A percentile compares a stretch with the other conserved stretches of the same genome.
Conservation (phyloP, 768 basidiomycete genomes). For the Pleurotus platypus region DNA sequence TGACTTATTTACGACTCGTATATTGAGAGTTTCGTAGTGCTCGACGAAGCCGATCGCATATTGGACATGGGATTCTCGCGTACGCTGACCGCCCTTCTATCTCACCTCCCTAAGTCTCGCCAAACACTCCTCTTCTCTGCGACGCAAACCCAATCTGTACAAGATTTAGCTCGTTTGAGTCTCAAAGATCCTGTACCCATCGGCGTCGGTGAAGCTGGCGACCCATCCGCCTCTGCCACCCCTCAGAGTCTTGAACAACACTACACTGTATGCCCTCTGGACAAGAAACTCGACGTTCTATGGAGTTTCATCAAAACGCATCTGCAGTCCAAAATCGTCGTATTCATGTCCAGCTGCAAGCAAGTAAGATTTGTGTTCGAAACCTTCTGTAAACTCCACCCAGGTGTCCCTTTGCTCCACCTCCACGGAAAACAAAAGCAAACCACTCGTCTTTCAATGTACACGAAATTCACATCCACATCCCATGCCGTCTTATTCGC, state of each 20-base stretch:
- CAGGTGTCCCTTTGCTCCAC: slow-evolving; percentile 89
- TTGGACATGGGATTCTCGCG: slow-evolving; percentile 94
- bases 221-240: slow-evolving; percentile 45
- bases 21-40: slow-evolving; percentile 45
- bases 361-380: slow-evolving; percentile 97
- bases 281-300: slow-evolving; percentile 85
- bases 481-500: slow-evolving; percentile 88
- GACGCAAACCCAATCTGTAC: slow-evolving; percentile 88
- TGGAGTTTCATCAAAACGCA: slow-evolving; percentile 97
- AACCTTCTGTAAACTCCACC: slow-evolving; percentile 93
- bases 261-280: slow-evolving; percentile 79
- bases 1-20: neutral
- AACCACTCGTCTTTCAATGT: slow-evolving; percentile 79
- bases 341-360: slow-evolving; percentile 93
- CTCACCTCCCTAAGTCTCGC: slow-evolving; percentile 84
- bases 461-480: slow-evolving; percentile 76
- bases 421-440: slow-evolving; percentile 98
- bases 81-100: slow-evolving; percentile 86
- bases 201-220: slow-evolving; percentile 50
- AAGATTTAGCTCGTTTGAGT: slow-evolving; percentile 86
- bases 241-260: slow-evolving; percentile 84
- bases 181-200: slow-evolving; percentile 79
- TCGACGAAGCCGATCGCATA: slow-evolving; percentile 96
- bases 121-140: slow-evolving; percentile 97
- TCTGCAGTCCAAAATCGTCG: slow-evolving; percentile 84